These are phyloP conservation scores for Monosporascus sp. DNA, from an alignment of 2,329 filamentous ascomycete genomes.

Conservation along the genomic window DNA sequence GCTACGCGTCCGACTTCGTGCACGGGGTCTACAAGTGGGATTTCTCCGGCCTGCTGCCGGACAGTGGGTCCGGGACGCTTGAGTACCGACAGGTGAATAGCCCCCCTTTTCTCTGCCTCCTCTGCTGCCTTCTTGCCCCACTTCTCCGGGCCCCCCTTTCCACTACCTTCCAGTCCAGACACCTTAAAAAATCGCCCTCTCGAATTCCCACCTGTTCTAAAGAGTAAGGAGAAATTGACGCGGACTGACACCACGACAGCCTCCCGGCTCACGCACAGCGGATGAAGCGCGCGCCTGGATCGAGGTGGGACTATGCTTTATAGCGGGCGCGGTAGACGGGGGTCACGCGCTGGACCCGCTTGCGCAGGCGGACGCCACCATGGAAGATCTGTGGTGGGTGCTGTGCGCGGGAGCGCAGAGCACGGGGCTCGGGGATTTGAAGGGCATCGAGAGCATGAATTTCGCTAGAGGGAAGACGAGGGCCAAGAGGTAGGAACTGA, in stretches of 20 bases:
- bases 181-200: too few species aligned
- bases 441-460: constrained; percentile 2
- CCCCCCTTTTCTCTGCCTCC: neutral
- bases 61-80: constrained; percentile 23
- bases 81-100: constrained; percentile 26
- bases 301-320: constrained; percentile 27
- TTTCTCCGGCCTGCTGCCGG: constrained; percentile 24
- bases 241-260: constrained; percentile 15
- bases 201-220: too few species aligned
- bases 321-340: constrained; percentile 19
- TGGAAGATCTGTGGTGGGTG: constrained; percentile 9
- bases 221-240: neutral
- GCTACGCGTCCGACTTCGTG: constrained; percentile 28
- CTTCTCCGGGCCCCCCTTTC: neutral
- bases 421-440: constrained; percentile 2
- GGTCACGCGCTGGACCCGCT: neutral
- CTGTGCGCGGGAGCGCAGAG: constrained; percentile 2
- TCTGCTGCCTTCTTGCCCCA: neutral
- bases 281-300: constrained; percentile 29
- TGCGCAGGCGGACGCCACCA: neutral
- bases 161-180: neutral
- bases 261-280: constrained; percentile 24
- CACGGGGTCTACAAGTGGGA: constrained; percentile 37
- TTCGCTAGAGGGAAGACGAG: neutral
- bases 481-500: neutral